Evolutionary conservation across 2,329 filamentous ascomycete genomes (phyloP), one percentile per base, ranked within the genome.

Genomic region (Coniochaeta pulveracea): DNA sequence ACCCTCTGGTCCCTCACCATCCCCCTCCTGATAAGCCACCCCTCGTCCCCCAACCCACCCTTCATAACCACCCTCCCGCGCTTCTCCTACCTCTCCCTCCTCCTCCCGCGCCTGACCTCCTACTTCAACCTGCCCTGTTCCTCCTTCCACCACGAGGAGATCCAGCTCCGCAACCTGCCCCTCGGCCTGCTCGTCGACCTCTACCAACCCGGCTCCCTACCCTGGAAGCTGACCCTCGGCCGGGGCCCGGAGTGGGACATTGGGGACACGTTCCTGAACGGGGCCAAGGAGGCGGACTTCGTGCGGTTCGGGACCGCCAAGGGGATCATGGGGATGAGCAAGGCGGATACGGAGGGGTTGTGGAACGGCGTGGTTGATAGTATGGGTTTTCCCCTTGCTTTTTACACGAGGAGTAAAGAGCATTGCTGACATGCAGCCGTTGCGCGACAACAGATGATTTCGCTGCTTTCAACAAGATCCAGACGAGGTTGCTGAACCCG

Each of bases 261-360:
- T 31, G 63, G 57, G 26, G 72, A 76, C 48, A 76, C 73, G 0
- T 79, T 78, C 43, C 61, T 77, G 36, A 79, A 79, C 51, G 66
- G 67, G 36, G 71, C 70, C 40, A 79, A 79, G 51, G 74, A 79
- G 59, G 86, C 88, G 19, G 86, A 94, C 56, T 93, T 86, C 45
- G 64, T 93, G 33, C 75, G 88, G 33, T 89, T 91, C 45, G 85
- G 86, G 27, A 91, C 82, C 34, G 85, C 85, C 11, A 86, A 89
- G 52, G 80, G 82, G 39, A 88, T 93, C 48, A 93, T 94, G 85
- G 80, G 77, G 34, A 63, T 95, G 48, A 85, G 80, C 39, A 88
- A 86, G 52, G 76, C 83, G 28, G 78, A 93, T 52, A 91, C 84
- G 10, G 84, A 78, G 6, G 72, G 80, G 19, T 65, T 95, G 21